Percentiles rank a stretch among this genome's conserved stretches.
phyloP scores from a whole-genome alignment of 106 monocot species.

The Dactylorhiza incarnata region DNA sequence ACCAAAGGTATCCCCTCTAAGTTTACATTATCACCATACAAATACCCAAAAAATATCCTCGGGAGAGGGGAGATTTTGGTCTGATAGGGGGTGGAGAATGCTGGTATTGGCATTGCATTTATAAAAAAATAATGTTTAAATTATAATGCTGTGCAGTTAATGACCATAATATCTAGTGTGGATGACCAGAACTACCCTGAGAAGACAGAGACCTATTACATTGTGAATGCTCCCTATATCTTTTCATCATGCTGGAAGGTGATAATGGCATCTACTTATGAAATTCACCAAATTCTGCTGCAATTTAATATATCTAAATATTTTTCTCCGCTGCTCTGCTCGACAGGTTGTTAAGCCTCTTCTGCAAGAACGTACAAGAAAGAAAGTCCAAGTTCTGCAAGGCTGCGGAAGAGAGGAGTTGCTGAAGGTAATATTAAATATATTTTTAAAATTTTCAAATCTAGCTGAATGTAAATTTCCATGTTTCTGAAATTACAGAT shows the following conservation, averaged over 20 bases:
- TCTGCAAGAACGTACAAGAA: constrained; percentile 86
- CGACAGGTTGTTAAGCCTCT: constrained; percentile 87
- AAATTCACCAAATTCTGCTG: no score
- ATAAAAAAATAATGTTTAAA: no score
- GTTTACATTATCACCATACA: no score
- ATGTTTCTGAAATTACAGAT: constrained; percentile 25
- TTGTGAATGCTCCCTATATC: constrained; percentile 87
- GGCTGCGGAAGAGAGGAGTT: constrained; percentile 69
- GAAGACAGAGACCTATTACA: constrained; percentile 91
- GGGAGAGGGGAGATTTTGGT: no score
- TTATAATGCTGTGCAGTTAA: constrained; percentile 36
- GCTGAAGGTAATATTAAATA: constrained; percentile 42
- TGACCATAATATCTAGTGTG: constrained; percentile 81
- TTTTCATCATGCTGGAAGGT: constrained; percentile 99
- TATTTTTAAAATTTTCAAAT: no score
- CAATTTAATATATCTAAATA: no score
- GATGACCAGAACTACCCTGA: constrained; percentile 97
- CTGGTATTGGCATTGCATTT: no score
- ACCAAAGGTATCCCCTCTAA: no score
- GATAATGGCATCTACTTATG: neutral
- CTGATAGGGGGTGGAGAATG: no score
- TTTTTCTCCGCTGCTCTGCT: neutral
- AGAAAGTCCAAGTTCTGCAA: constrained; percentile 60
- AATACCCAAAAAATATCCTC: no score
- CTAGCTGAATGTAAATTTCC: no score